Base-by-base conservation (phyloP, 2,329 filamentous ascomycete genomes). In the Verticillium nubilum region DNA sequence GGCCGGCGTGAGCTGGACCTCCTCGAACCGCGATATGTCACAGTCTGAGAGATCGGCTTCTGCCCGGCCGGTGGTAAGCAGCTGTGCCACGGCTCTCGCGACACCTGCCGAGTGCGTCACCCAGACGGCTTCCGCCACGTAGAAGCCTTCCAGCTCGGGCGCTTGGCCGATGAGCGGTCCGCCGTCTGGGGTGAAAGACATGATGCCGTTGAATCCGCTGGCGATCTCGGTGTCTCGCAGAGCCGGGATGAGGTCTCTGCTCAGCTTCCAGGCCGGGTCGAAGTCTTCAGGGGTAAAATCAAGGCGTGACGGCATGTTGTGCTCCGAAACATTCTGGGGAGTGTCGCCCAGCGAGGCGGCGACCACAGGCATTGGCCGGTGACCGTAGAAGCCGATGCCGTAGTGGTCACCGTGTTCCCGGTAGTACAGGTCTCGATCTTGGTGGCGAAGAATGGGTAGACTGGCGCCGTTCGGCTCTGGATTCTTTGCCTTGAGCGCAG, bases 131-230 rank as follows among this genome's bases (percentile, higher is more conserved):
- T 88, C 85, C 0, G 85, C 85, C 1, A 88, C 83, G 64, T 78
- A 87, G 70, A 88, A 87, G 13, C 83, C 83, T 53, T 86, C 81
- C 0, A 88, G 69, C 15, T 77, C 78, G 6, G 85, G 84, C 0
- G 83, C 76, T 64, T 82, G 78, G 2, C 85, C 85, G 2, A 88
- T 74, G 0, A 88, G 74, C 0, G 85, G 81, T 0, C 83, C 84
- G 1, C 85, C 85, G 57, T 88, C 85, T 0, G 85, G 85, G 0
- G 85, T 88, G 66, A 88, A 88, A 0, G 85, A 88, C 69, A 88
- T 85, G 64, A 88, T 79, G 2, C 85, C 85, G 64, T 88, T 88
- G 76, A 88, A 88, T 0, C 84, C 86, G 47, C 86, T 80, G 0
- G 74, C 80, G 6, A 88, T 78, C 60, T 83, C 70, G 15, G 73